Evolutionary conservation across 495 filamentous ascomycete species (phyloP).

Genomic region (Immersiella caudata): DNA sequence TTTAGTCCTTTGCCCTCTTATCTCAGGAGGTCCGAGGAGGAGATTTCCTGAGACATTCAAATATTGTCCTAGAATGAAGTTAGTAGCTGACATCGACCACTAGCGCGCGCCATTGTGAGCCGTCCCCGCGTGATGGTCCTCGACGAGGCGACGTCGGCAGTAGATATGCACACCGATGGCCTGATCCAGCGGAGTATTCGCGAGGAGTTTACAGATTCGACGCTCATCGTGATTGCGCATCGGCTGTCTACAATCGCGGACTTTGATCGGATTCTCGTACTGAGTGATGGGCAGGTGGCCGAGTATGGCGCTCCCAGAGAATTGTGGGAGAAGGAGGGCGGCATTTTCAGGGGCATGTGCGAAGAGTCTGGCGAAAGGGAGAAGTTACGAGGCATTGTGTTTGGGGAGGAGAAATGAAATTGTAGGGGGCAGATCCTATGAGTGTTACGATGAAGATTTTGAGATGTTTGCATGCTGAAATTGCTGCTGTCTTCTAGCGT

Average conservation of each 20-base stretch:
- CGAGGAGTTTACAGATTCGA: constrained; percentile 75
- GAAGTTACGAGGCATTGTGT: constrained; percentile 59
- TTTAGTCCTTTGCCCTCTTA: too few relatives aligned
- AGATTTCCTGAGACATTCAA: too few relatives aligned
- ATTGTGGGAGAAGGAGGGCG: constrained; percentile 59
- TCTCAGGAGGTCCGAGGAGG: too few relatives aligned
- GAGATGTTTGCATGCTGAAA: not conserved
- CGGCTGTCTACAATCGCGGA: constrained; percentile 83
- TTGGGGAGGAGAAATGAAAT: constrained; percentile 30
- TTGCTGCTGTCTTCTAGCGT: not conserved
- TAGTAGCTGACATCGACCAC: too few relatives aligned
- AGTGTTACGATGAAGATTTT: not conserved
- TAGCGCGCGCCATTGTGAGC: constrained; percentile 81
- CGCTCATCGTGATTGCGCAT: constrained; percentile 86
- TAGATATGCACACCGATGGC: constrained; percentile 84
- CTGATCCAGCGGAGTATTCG: constrained; percentile 83
- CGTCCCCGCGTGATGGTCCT: constrained; percentile 84
- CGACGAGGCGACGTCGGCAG: constrained; percentile 87
- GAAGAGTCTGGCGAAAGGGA: constrained; percentile 73
- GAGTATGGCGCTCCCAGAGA: constrained; percentile 74
- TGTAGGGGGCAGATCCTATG: not conserved
- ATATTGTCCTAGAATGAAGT: too few relatives aligned
- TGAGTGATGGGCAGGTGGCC: constrained; percentile 72
- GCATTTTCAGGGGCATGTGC: constrained; percentile 73
- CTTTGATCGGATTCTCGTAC: constrained; percentile 81